phyloP scores from a whole-genome alignment of 1,284 basidiomycete species.

The Apiotrichum domesticum region DNA sequence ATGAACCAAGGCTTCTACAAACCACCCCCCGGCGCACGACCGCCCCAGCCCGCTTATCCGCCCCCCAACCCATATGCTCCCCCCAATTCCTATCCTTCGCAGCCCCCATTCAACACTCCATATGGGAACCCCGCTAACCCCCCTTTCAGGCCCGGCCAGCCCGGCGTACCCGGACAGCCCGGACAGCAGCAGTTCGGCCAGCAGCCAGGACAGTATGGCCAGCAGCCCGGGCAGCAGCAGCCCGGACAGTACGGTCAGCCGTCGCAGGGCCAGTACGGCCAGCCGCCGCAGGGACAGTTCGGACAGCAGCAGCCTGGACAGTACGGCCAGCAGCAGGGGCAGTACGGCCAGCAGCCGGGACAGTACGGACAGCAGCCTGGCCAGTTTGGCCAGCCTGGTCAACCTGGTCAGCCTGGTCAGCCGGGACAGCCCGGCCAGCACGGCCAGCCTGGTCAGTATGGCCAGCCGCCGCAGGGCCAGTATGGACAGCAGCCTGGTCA shows the following conservation, averaged over 20 bases:
- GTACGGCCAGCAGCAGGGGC: conserved; percentile 13
- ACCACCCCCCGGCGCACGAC: too few species aligned
- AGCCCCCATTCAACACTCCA: background rate
- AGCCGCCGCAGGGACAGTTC: too few species aligned
- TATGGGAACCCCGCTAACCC: conserved; percentile 7
- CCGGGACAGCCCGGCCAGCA: conserved; percentile 5
- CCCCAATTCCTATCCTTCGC: too few species aligned
- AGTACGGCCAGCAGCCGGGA: conserved; percentile 28
- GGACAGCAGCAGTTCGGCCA: conserved; percentile 18
- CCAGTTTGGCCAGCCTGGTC: conserved; percentile 5
- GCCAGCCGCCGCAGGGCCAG: conserved; percentile 12
- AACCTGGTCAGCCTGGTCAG: conserved; percentile 8
- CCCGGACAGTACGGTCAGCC: conserved; percentile 14
- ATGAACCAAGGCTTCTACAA: too few species aligned
- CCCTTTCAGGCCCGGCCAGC: conserved; percentile 19
- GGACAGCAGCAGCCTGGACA: conserved; percentile 7
- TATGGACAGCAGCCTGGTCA: conserved; percentile 1
- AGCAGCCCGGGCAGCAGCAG: conserved; percentile 18
- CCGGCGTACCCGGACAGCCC: conserved; percentile 8
- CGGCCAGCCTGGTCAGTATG: too few species aligned
- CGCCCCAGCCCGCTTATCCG: too few species aligned
- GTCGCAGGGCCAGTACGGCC: conserved; percentile 4
- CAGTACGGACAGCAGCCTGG: conserved; percentile 16
- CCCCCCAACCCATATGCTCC: too few species aligned
- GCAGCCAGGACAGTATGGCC: conserved; percentile 30